phyloP scores from a whole-genome alignment of 2,329 filamentous ascomycete species.

The Aureobasidium sp. region DNA sequence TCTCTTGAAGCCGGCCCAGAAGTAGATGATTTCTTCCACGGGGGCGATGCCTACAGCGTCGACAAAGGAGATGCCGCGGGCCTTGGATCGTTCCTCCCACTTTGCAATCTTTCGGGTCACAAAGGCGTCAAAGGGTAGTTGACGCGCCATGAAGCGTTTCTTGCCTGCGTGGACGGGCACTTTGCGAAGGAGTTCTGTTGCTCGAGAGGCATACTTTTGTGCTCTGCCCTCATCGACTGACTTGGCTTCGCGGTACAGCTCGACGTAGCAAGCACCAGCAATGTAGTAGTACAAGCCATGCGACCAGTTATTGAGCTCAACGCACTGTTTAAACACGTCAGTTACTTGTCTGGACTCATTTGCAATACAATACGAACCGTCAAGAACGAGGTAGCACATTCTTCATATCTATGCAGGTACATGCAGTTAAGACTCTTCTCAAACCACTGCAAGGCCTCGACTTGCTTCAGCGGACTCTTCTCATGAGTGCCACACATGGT shows the following conservation, averaged over 20 bases:
- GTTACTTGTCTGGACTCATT: constrained; percentile 22
- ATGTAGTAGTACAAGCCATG: constrained; percentile 87
- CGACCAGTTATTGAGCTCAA: constrained; percentile 84
- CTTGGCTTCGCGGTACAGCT: constrained; percentile 64
- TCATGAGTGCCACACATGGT: constrained; percentile 42
- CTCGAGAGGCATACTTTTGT: constrained; percentile 37
- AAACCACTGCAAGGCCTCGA: constrained; percentile 77
- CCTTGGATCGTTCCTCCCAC: constrained; percentile 72
- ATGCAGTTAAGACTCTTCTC: constrained; percentile 73
- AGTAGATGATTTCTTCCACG: constrained; percentile 82
- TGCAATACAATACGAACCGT: constrained; percentile 33
- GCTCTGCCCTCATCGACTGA: constrained; percentile 30
- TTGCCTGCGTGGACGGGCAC: constrained; percentile 70
- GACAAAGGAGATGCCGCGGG: constrained; percentile 59
- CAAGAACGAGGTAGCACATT: constrained; percentile 68
- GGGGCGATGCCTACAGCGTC: constrained; percentile 79
- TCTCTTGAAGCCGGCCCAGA: constrained; percentile 84
- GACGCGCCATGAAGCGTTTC: constrained; percentile 82
- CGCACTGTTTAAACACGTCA: constrained; percentile 38
- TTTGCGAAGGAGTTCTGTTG: constrained; percentile 63
- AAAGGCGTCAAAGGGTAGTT: constrained; percentile 85
- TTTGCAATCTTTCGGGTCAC: constrained; percentile 76
- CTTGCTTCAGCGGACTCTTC: constrained; percentile 71
- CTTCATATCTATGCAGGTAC: constrained; percentile 69
- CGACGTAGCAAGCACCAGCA: constrained; percentile 68